Percentiles rank a stretch among this genome's conserved stretches.
These are phyloP conservation scores for Jamesozyma piceae DNA, from an alignment of 805 yeast genomes.

Conservation along the genomic window DNA sequence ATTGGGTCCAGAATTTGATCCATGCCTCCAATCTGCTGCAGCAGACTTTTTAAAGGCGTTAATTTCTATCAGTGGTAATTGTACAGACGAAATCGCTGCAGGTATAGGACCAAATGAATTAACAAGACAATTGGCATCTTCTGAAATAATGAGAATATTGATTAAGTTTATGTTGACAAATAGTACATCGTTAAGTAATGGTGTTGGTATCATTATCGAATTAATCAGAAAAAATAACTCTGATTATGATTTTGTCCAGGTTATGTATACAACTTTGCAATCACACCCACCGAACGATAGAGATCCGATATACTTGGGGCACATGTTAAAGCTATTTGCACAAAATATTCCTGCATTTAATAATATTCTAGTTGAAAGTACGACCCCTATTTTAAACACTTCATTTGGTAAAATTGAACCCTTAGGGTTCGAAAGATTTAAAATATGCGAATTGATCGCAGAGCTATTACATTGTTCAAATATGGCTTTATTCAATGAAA, in stretches of 20 bases:
- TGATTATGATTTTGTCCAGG: conserved; percentile 87
- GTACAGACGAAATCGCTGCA: conserved; percentile 75
- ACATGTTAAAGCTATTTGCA: conserved; percentile 69
- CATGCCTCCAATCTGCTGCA: conserved; percentile 82
- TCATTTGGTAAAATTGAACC: conserved; percentile 57
- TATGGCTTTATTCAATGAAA: conserved; percentile 82
- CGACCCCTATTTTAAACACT: conserved; percentile 31
- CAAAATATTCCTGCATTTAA: conserved; percentile 61
- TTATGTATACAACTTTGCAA: conserved; percentile 69
- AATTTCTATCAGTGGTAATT: conserved; percentile 88
- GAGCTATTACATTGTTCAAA: conserved; percentile 92
- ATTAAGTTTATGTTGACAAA: conserved; percentile 71
- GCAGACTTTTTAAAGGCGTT: conserved; percentile 93
- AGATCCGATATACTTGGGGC: conserved; percentile 89
- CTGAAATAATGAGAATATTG: conserved; percentile 53
- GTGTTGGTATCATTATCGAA: conserved; percentile 91
- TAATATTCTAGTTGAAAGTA: conserved; percentile 41
- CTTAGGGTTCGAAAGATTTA: conserved; percentile 86
- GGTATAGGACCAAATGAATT: conserved; percentile 94
- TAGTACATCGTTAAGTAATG: conserved; percentile 84
- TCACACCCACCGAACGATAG: conserved; percentile 88
- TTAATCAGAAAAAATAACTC: conserved; percentile 91
- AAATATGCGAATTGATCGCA: conserved; percentile 86
- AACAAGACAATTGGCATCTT: conserved; percentile 81
- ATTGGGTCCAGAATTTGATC: conserved; percentile 55